Evolutionary conservation across 495 filamentous ascomycete genomes (phyloP), one percentile per base, ranked within the genome.

Genomic region (Aspergillus taichungensis): DNA sequence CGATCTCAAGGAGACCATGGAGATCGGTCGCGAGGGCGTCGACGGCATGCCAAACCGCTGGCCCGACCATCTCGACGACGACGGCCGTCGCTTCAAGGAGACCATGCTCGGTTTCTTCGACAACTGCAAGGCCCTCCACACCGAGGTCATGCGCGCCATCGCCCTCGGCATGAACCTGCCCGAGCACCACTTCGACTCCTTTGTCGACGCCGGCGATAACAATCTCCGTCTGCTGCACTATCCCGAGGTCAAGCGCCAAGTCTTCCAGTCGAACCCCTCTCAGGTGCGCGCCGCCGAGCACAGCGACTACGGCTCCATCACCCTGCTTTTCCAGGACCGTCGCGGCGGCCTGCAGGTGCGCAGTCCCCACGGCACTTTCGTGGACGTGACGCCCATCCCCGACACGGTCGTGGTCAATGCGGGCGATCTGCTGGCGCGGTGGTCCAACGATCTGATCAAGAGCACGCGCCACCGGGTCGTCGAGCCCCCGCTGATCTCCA

Each of bases 381-480:
- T 95, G 12, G 80, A 94, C 55, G 91, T 85, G 12, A 85, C 75
- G 28, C 91, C 91, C 0, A 87, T 94, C 43, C 70, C 80, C 28
- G 84, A 80, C 40, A 89, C 88, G 3, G 83, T 92, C 43, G 87
- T 97, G 6, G 76, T 97, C 29, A 96, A 97, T 61, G 90, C 89
- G 1, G 91, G 89, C 1, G 91, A 97, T 64, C 50, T 96, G 53
- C 64, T 97, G 35, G 83, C 87, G 3, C 68, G 90, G 29, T 97
- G 91, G 91, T 85, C 82, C 34, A 97, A 96, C 56, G 88, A 90
- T 54, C 80, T 76, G 5, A 91, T 97, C 58, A 85, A 83, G 66
- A 87, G 82, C 47, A 97, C 91, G 0, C 78, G 85, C 42, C 91
- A 97, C 60, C 77, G 89, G 13, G 91, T 96, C 2, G 85, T 96